Evolutionary conservation across 2,329 filamentous ascomycete species (phyloP).

Genomic region (Colletotrichum sp.): DNA sequence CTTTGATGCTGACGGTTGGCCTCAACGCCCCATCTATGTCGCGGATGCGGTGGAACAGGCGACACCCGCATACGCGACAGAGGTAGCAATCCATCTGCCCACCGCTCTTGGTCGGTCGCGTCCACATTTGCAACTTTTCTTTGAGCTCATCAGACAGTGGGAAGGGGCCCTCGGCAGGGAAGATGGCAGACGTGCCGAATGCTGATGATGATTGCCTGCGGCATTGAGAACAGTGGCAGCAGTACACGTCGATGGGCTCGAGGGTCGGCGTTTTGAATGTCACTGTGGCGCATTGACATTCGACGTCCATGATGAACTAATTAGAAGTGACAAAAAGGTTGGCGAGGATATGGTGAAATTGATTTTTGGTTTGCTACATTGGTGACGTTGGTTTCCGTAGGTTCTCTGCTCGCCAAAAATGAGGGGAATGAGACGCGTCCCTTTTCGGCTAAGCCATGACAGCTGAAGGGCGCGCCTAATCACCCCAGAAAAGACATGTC

Average conservation of each 20-base stretch:
- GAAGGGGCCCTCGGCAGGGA: slow-evolving; percentile 43
- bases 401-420: neutral
- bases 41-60: slow-evolving; percentile 50
- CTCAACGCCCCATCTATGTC: slow-evolving; percentile 40
- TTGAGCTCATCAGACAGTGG: slow-evolving; percentile 39
- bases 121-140: slow-evolving; percentile 39
- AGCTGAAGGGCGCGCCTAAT: neutral
- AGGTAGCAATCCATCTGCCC: slow-evolving; percentile 49
- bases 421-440: neutral
- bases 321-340: slow-evolving; percentile 17
- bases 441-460: neutral
- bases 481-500: neutral
- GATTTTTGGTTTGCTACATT: neutral
- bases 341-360: neutral
- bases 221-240: slow-evolving; percentile 53
- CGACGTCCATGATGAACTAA: slow-evolving; percentile 22
- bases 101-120: slow-evolving; percentile 42
- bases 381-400: neutral
- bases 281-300: slow-evolving; percentile 46
- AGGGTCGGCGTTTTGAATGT: slow-evolving; percentile 38
- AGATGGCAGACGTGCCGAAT: slow-evolving; percentile 51
- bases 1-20: slow-evolving; percentile 49
- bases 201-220: slow-evolving; percentile 50
- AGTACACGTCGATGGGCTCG: slow-evolving; percentile 40
- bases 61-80: slow-evolving; percentile 47